phyloP scores from a whole-genome alignment of 1,139 yeast species.

The Scheffersomyces parashehatae region DNA sequence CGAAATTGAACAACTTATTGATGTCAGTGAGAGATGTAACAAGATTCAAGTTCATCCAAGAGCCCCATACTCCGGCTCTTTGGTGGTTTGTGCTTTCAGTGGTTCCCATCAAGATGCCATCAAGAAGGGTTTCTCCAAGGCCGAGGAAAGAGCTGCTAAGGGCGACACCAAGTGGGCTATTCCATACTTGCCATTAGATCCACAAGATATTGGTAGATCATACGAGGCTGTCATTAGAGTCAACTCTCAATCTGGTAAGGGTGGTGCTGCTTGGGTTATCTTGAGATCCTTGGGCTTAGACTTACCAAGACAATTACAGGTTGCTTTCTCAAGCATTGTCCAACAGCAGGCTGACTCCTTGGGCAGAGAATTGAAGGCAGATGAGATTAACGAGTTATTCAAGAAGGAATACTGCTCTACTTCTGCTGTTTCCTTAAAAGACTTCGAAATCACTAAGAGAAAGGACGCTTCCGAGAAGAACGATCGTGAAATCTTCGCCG shows the following conservation, averaged over 20 bases:
- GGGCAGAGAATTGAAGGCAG: constrained; percentile 48
- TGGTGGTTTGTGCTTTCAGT: constrained; percentile 51
- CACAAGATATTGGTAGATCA: constrained; percentile 49
- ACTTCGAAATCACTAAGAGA: constrained; percentile 34
- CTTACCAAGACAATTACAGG: constrained; percentile 49
- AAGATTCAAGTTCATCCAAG: constrained; percentile 49
- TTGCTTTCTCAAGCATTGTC: constrained; percentile 41
- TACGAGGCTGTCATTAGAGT: constrained; percentile 55
- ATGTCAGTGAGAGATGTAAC: constrained; percentile 47
- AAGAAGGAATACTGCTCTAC: constrained; percentile 32
- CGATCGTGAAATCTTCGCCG: constrained; percentile 29
- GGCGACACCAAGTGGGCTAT: constrained; percentile 37
- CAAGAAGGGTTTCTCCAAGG: constrained; percentile 44
- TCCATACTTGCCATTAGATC: constrained; percentile 53
- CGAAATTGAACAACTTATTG: constrained; percentile 41
- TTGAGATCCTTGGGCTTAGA: constrained; percentile 49
- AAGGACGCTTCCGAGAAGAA: constrained; percentile 15
- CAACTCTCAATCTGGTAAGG: constrained; percentile 53
- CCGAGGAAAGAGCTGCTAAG: constrained; percentile 24
- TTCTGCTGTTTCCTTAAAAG: constrained; percentile 29
- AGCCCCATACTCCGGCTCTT: constrained; percentile 51
- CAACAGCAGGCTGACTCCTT: constrained; percentile 42
- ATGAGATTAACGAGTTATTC: constrained; percentile 43
- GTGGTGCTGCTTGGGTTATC: constrained; percentile 54
- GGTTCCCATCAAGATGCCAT: constrained; percentile 55